Evolutionary conservation across 495 filamentous ascomycete genomes (phyloP).

Genomic region (Thozetella sp.): DNA sequence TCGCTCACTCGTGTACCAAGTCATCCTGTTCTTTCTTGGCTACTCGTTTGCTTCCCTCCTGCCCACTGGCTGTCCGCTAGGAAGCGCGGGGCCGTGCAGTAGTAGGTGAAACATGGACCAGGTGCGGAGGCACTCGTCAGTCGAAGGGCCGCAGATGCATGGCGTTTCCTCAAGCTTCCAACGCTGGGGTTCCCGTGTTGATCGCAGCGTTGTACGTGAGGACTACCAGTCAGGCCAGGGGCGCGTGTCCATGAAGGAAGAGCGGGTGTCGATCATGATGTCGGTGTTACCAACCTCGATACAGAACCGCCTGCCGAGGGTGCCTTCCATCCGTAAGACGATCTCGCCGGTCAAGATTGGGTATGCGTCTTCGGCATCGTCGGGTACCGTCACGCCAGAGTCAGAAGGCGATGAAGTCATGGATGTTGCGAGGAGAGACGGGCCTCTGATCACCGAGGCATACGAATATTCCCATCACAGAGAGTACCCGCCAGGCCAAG

Average conservation of each 20-base stretch:
- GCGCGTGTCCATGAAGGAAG: conserved; percentile 17
- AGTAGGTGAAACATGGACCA: neutral
- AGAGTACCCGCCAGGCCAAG: neutral
- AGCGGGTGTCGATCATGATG: conserved; percentile 24
- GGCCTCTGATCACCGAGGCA: neutral
- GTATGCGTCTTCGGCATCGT: conserved; percentile 1
- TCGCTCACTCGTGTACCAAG: too few relatives aligned
- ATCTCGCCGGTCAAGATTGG: neutral
- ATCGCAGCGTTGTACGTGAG: neutral
- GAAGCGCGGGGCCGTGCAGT: too few relatives aligned
- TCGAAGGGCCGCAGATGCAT: neutral
- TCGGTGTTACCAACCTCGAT: conserved; percentile 27
- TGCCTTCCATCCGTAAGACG: conserved; percentile 21
- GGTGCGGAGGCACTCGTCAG: neutral
- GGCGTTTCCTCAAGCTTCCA: neutral
- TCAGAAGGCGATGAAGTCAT: conserved; percentile 15
- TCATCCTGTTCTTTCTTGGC: too few relatives aligned
- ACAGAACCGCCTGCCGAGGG: conserved; percentile 22
- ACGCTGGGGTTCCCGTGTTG: neutral
- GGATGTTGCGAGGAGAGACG: neutral
- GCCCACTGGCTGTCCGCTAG: too few relatives aligned
- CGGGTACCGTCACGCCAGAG: conserved; percentile 3
- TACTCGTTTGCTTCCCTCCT: too few relatives aligned
- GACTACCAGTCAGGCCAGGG: conserved; percentile 6
- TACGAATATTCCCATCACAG: conserved; percentile 4